Evolutionary conservation across 768 basidiomycete species (phyloP), one percentile per base, ranked within the genome.

Genomic region (Boletus rubropictus): DNA sequence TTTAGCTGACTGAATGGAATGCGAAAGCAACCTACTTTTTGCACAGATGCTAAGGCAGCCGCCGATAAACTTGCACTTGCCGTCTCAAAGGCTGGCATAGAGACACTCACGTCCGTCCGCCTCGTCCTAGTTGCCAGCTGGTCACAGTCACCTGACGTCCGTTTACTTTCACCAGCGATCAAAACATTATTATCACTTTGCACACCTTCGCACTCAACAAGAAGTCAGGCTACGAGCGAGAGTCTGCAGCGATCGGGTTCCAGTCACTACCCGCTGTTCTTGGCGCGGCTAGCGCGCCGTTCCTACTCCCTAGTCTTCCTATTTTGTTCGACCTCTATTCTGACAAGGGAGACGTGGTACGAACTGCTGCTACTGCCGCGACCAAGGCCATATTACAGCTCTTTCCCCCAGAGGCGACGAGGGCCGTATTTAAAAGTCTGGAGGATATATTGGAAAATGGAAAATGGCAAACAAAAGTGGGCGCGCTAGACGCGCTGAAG

Each of bases 401-500:
- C 37, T 80, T 82, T 48, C 90, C 93, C 31, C 82, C 91, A 2
- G 92, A 96, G 65, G 76, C 86, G 3, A 82, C 77, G n/a, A 72
- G 79, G 24, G 57, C 78, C 44, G 79, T 86, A 7, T 89, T 88
- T 55, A 73, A 80, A 34, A 68, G 73, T 21, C 74, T 97, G 22
- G 85, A 86, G 59, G 73, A 73, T 24, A 79, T 94, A 51, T 64
- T 97, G 20, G 86, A 90, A 46, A 77, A 76, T 40, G 90, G 89
- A 38, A 95, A 96, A 69, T 98, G 95, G 95, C 79, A 84, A 54
- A 81, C 86, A 48, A 97, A 97, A 73, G 85, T 96, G n/a, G 92
- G 88, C 14, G 89, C 84, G 7, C 71, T 98, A 27, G 92, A 96
- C 56, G 81, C 91, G 3, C 78, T 97, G 62, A 89, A 82, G 62